phyloP scores from a whole-genome alignment of 179 eudicot genomes.

The Spinacia oleracea region DNA sequence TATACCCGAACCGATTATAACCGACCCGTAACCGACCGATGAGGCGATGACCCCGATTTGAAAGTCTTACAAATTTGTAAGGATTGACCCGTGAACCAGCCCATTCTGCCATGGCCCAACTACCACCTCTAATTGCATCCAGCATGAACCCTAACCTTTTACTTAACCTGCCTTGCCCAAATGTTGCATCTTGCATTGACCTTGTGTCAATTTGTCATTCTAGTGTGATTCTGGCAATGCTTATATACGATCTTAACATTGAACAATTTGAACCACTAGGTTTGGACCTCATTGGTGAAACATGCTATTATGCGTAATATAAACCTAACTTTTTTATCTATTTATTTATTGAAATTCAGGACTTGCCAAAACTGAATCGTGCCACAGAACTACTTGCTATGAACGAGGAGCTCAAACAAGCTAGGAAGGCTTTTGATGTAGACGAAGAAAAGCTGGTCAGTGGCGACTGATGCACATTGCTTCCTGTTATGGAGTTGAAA shows the following conservation, averaged over 20 bases:
- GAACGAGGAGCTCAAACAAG: slow-evolving; percentile 98
- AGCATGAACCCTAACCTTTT: background rate
- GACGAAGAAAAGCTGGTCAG: slow-evolving; percentile 87
- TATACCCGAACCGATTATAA: too few relatives aligned
- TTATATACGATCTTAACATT: background rate
- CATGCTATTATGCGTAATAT: background rate
- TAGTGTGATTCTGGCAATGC: background rate
- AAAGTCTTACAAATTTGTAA: background rate
- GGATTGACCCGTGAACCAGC: background rate
- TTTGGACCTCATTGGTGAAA: background rate
- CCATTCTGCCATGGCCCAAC: background rate
- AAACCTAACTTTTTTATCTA: background rate
- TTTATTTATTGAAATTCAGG: slow-evolving; percentile 39
- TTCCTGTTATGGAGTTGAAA: background rate
- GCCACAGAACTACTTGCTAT: slow-evolving; percentile 78
- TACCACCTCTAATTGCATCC: background rate
- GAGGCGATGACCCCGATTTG: too few relatives aligned
- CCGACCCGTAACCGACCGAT: too few relatives aligned
- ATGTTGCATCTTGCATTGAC: background rate
- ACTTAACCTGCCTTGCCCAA: background rate
- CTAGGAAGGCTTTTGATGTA: slow-evolving; percentile 88
- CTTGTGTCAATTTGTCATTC: background rate
- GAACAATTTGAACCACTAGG: background rate
- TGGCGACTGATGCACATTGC: slow-evolving; percentile 38
- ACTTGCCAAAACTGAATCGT: slow-evolving; percentile 79